Percentiles rank a stretch among this genome's conserved stretches.
These are phyloP conservation scores for Pichia cephalocereana DNA, from an alignment of 805 yeast genomes.

Conservation along the genomic window DNA sequence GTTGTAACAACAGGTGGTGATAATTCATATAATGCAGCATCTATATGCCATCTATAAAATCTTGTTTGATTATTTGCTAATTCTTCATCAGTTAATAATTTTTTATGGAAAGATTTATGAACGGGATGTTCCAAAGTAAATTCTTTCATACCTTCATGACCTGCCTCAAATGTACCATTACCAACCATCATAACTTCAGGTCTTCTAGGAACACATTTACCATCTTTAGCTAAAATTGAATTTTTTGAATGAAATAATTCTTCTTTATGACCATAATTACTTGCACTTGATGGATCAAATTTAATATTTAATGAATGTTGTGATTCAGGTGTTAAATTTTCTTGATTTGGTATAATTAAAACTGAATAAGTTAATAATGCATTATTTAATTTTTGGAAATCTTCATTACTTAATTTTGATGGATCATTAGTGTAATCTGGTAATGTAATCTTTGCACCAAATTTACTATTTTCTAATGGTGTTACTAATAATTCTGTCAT, in stretches of 20 bases:
- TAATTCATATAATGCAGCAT: constrained; percentile 77
- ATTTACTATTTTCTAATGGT: constrained; percentile 42
- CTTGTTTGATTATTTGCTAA: constrained; percentile 59
- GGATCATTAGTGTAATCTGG: constrained; percentile 75
- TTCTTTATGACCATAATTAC: constrained; percentile 73
- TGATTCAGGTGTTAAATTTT: constrained; percentile 57
- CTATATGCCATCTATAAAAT: constrained; percentile 91
- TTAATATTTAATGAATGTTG: constrained; percentile 70
- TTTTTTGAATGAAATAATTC: constrained; percentile 59
- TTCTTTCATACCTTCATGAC: constrained; percentile 39
- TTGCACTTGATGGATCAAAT: constrained; percentile 64
- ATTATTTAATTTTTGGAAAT: constrained; percentile 50
- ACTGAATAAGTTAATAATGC: constrained; percentile 67
- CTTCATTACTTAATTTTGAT: constrained; percentile 50
- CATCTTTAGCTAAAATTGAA: constrained; percentile 72
- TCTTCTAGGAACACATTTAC: constrained; percentile 66
- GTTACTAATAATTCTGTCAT: constrained; percentile 19
- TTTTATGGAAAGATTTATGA: constrained; percentile 71
- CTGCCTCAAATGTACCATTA: constrained; percentile 55
- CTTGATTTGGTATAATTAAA: constrained; percentile 64
- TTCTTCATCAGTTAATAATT: constrained; percentile 53
- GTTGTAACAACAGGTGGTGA: constrained; percentile 86
- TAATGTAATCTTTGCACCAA: constrained; percentile 61
- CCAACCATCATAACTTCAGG: constrained; percentile 91
- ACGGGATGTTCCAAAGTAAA: constrained; percentile 67